These are phyloP conservation scores for Fusarium sp. DNA, from an alignment of 2,329 filamentous ascomycete genomes.

Conservation along the genomic window DNA sequence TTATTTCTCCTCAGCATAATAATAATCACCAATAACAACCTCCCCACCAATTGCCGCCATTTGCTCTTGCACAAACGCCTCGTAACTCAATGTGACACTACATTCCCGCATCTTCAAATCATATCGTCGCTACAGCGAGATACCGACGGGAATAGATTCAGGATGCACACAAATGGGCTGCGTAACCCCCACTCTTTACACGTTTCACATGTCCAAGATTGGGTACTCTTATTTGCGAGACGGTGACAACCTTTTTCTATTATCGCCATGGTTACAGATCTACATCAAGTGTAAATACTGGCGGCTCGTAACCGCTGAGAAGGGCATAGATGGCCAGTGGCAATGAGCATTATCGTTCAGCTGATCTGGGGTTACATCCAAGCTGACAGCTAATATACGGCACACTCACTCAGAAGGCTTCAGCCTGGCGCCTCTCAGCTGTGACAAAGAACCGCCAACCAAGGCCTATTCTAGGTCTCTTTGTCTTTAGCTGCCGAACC, in stretches of 20 bases:
- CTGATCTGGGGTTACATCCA: slow-evolving; percentile 26
- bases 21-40: neutral
- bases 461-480: slow-evolving; percentile 22
- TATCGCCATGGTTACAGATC: slow-evolving; percentile 19
- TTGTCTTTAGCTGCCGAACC: slow-evolving; percentile 34
- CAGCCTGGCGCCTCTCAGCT: slow-evolving; percentile 23
- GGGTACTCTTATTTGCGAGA: slow-evolving; percentile 11
- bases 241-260: neutral
- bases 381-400: slow-evolving; percentile 18
- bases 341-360: slow-evolving; percentile 9
- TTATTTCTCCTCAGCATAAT: slow-evolving; percentile 5
- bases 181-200: slow-evolving; percentile 19
- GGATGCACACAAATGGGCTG: slow-evolving; percentile 11
- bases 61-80: slow-evolving; percentile 16
- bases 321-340: neutral
- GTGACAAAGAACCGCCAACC: neutral
- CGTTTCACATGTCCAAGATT: slow-evolving; percentile 30
- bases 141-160: slow-evolving; percentile 26
- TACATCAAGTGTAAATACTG: neutral
- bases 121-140: slow-evolving; percentile 28
- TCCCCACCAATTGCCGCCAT: slow-evolving; percentile 5
- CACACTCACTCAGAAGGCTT: neutral
- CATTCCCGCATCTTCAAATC: slow-evolving; percentile 25
- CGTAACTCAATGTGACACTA: slow-evolving; percentile 32
- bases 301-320: slow-evolving; percentile 32